Evolutionary conservation across 2,329 filamentous ascomycete species (phyloP), one percentile per base, ranked within the genome.

Genomic region (Trichoderma atroviride): DNA sequence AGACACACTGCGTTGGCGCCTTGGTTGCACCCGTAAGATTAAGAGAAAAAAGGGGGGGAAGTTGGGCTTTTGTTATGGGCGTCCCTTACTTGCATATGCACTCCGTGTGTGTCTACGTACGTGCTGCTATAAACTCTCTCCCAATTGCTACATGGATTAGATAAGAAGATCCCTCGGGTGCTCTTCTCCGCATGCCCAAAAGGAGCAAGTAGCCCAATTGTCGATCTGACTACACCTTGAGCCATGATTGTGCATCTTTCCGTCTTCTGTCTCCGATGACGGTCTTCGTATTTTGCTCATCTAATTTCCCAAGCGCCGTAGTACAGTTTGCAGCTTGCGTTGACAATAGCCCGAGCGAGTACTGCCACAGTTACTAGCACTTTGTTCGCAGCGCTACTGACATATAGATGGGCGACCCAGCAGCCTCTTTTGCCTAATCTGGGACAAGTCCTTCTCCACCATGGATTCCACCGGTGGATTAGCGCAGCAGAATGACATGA

Each of bases 401-500:
- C 19, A 29, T 52, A 50, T 58, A 50, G 35, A 13, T 37, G 19
- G 62, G 35, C 61, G 62, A 52, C 57, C 57, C 27, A 29, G 62
- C 65, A 65, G 59, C 55, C 40, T 59, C 55, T 65, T 65, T 65
- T 69, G 60, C 68, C 61, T 60, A 59, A 60, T 60, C 61, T 60
- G 43, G 68, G 68, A 33, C 68, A 69, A 62, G 61, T 64, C 29
- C 57, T 50, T 65, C 68, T 53, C 60, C 53, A 60, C 61, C 55
- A 40, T 14, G 59, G 52, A 57, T 57, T 59, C 53, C 60, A 52
- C 53, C 24, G 56, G 53, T 16, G 64, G 55, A 37, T 37, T 52
- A 59, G 56, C 31, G 53, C 29, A 37, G 52, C 16, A n/a, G 62
- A 65, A 65, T 65, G 62, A 65, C 62, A 65, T 37, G 62, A 65